Evolutionary conservation across 768 basidiomycete species (phyloP).

Genomic region (Leucosporidium yakuticum): DNA sequence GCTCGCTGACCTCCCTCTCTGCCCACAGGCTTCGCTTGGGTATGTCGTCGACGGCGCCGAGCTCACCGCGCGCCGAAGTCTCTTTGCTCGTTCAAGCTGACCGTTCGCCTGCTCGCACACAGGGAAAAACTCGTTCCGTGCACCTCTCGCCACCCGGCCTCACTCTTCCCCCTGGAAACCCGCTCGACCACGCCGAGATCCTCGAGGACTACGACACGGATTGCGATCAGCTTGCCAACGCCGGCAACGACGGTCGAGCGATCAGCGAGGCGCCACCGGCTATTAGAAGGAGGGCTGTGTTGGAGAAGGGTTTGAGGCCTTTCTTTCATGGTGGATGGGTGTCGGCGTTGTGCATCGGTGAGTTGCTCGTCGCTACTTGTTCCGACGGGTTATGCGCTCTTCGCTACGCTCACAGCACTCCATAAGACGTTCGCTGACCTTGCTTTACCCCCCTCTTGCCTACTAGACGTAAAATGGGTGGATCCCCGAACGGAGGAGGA

Average conservation of each 20-base stretch:
- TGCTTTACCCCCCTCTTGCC: neutral
- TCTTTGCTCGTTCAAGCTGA: neutral
- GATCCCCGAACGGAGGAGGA: neutral
- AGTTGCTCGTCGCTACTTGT: neutral
- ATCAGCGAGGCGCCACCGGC: constrained; percentile 16
- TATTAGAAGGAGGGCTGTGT: constrained; percentile 34
- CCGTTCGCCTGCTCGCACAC: no score
- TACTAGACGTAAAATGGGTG: neutral
- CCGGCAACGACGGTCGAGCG: constrained; percentile 35
- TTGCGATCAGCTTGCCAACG: constrained; percentile 40
- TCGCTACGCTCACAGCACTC: no score
- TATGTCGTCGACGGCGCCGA: no score
- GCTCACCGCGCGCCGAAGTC: no score
- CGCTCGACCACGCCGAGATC: constrained; percentile 11
- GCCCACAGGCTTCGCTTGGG: no score
- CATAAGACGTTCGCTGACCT: no score
- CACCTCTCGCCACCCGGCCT: no score
- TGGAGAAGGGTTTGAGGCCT: constrained; percentile 39
- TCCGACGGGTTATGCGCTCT: neutral
- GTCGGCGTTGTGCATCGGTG: constrained; percentile 23
- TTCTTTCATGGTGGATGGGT: constrained; percentile 35
- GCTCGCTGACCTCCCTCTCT: no score
- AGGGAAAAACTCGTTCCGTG: constrained; percentile 1
- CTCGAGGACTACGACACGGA: constrained; percentile 26
- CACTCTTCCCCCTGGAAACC: no score